Evolutionary conservation across 306 rosid species (phyloP).

Genomic region (Vicia sativa): DNA sequence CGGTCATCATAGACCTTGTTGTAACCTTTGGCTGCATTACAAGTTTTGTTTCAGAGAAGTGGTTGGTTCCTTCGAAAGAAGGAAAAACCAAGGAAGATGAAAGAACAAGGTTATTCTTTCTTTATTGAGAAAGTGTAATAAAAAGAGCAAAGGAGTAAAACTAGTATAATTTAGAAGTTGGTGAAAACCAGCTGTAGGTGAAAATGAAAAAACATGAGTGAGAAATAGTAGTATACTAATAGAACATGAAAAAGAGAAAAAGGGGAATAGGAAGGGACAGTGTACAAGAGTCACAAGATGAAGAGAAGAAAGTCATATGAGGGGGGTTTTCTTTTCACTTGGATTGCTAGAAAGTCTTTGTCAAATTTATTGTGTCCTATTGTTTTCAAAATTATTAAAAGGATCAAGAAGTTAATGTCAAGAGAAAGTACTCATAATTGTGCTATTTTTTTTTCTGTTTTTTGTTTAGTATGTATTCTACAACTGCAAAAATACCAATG

Average conservation of each 20-base stretch:
- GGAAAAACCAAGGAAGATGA: conserved; percentile 41
- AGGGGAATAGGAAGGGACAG: conserved; percentile 41
- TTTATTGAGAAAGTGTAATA: conserved; percentile 6
- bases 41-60: conserved; percentile 30
- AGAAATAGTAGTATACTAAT: conserved; percentile 9
- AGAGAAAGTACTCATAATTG: background rate
- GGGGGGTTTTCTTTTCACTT: background rate
- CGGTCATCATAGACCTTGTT: conserved; percentile 37
- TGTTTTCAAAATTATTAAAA: conserved; percentile 8
- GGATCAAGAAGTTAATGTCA: background rate
- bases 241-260: conserved; percentile 16
- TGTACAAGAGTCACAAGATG: conserved; percentile 40
- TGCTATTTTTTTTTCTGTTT: conserved; percentile 14
- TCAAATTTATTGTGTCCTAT: conserved; percentile 22
- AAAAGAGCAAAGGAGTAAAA: background rate
- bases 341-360: background rate
- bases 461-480: background rate
- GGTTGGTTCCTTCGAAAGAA: conserved; percentile 42
- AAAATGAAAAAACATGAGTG: conserved; percentile 31
- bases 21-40: conserved; percentile 20
- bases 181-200: conserved; percentile 39
- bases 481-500: background rate
- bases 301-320: conserved; percentile 36
- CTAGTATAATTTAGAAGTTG: conserved; percentile 25
- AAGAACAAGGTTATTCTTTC: conserved; percentile 45